Evolutionary conservation across 352 stramenopile species (phyloP).

Genomic region (Globisporangium carolinianum): DNA sequence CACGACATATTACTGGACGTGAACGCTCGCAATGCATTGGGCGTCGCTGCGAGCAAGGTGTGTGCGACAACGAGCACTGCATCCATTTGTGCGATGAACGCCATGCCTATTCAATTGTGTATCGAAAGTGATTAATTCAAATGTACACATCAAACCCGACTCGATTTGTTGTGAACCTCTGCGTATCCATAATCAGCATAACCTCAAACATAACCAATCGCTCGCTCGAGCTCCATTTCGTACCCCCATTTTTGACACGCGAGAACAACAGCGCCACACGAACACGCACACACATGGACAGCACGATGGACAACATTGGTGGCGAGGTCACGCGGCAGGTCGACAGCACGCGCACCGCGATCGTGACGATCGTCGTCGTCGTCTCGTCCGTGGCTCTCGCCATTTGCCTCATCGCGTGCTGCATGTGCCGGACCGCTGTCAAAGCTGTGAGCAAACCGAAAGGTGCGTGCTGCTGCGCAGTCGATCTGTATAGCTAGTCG

Average conservation of each 20-base stretch:
- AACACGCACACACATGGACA: neutral
- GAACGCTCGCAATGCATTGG: too few species aligned
- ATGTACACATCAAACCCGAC: too few species aligned
- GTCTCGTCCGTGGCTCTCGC: neutral
- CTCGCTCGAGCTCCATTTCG: neutral
- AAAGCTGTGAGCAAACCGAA: neutral
- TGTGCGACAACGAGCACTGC: too few species aligned
- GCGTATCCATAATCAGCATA: too few species aligned
- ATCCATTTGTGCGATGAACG: too few species aligned
- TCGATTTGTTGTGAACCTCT: too few species aligned
- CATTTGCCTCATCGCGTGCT: neutral
- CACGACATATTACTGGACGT: too few species aligned
- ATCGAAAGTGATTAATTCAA: too few species aligned
- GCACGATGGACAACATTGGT: neutral
- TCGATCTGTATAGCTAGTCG: neutral
- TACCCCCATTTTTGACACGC: too few species aligned
- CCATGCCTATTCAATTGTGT: too few species aligned
- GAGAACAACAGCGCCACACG: neutral
- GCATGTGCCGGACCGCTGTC: neutral
- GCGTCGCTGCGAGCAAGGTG: too few species aligned
- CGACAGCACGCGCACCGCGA: conserved; percentile 1
- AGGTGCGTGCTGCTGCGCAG: neutral
- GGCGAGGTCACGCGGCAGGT: conserved; percentile 1
- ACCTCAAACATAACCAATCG: too few species aligned
- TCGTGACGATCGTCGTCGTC: conserved; percentile 1